Base-by-base conservation (phyloP, 345 rosid genomes). In the Sonneratia alba region DNA sequence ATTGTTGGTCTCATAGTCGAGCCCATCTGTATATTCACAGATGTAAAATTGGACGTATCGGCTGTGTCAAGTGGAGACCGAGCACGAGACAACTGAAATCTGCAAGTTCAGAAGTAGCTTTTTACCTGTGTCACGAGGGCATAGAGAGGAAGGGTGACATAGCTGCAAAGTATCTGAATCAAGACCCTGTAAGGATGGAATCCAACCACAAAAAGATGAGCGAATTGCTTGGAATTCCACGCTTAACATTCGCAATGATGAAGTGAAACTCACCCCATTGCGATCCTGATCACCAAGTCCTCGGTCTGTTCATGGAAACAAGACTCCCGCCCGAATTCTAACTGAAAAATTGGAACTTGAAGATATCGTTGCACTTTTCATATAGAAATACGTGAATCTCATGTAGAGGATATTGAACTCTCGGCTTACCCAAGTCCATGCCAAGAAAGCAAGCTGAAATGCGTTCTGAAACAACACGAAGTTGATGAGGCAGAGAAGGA, bases 381-480 rank as follows among this genome's bases (percentile, higher is more conserved):
- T 42, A 6, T 13, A 3, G 6, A 36, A 16, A 45, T 14, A 19
- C 59, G 15, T 18, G 59, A 22, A 53, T 19, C 2, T 4, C 5
- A 53, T 18, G 22, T 6, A 57, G 67, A 42, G 21, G 40, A 14
- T 67, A 5, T 3, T 3, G 16, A 69, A 37, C 1, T 61, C 71
- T 61, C 71, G 5, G 36, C 91, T 86, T 81, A 95, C 99, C 85
- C 84, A 79, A 81, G 87, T 87, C 96, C 96, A 94, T 15, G 74
- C 79, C 40, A 94, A 84, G 88, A 94, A 91, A 65, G 98, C 95
- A 1, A 89, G 81, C 78, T 91, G 95, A 72, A 94, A 94, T 6
- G 98, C 98, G 45, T 94, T 94, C 97, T 93, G 92, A 80, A 95
- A 95, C 72, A 92, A 93, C 63, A 85, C 93, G 4, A 92, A 79